Evolutionary conservation across 1,284 basidiomycete genomes (phyloP), one percentile per base, ranked within the genome.

Genomic region (Trichosporon sp.): DNA sequence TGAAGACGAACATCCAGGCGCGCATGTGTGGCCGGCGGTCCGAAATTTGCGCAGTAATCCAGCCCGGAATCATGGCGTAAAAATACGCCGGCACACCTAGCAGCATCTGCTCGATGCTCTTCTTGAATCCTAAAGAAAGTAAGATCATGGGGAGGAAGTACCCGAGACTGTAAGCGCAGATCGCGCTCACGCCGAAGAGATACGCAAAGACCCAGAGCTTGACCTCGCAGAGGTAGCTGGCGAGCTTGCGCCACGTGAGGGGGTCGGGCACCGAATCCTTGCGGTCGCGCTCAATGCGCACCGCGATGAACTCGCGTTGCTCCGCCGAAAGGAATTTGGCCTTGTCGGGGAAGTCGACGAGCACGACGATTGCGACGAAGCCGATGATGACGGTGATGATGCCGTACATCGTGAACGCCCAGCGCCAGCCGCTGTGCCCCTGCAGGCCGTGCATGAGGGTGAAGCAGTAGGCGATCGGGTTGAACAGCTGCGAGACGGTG

Each of bases 121-220:
- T 70, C 34, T 70, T 70, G 76, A 68, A 65, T 25, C 67, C 67
- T 62, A 68, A 58, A 6, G 47, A 42, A 1, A 13, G 11, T 4
- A 85, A 78, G 62, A 85, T 84, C 63, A 81, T 73, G 29, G 83
- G 83, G 2, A 84, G 73, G 78, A 84, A 84, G 77, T 78, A 81
- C 15, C 75, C 70, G 65, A 79, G 25, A 2, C 62, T 25, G 38
- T 65, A 73, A 13, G 65, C 68, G 12, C 62, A 64, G 27, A 65
- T 64, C 15, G 73, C 70, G 18, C 71, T 67, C 13, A 73, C 70
- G 58, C 76, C 72, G 75, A 85, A 83, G 75, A 82, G 75, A 65
- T 85, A 74, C 13, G 78, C 83, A 65, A 83, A 85, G 1, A 76
- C 67, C 84, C 84, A 85, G 25, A 84, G 70, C 78, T 84, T 85